Conservation (phyloP, 1,139 yeast species). For the Diutina mesorugosa region DNA sequence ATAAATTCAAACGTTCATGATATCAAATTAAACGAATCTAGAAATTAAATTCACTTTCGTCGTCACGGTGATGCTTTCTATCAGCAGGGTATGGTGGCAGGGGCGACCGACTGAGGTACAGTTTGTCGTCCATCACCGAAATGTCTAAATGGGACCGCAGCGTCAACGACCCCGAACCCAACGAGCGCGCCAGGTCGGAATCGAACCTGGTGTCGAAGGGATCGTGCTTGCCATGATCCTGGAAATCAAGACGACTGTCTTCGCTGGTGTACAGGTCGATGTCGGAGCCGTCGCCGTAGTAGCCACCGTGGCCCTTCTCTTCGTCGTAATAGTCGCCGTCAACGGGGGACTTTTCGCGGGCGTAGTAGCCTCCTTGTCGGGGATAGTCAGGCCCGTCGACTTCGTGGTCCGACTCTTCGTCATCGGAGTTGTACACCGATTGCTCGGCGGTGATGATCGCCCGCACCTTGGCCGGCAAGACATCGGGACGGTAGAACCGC, state of each 20-base stretch:
- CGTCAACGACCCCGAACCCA: background rate
- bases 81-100: background rate
- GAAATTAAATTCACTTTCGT: constrained; percentile 1
- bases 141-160: background rate
- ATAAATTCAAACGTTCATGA: background rate
- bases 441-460: constrained; percentile 32
- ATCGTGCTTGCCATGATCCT: background rate
- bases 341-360: background rate
- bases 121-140: background rate
- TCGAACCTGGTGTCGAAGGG: background rate
- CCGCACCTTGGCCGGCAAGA: constrained; percentile 1
- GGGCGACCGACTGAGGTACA: background rate
- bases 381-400: background rate
- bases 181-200: background rate
- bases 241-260: background rate
- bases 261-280: background rate
- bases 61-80: background rate
- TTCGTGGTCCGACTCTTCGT: background rate
- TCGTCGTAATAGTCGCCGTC: background rate
- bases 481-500: constrained; percentile 68
- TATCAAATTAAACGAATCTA: background rate
- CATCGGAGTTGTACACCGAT: background rate
- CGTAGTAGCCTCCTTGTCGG: background rate
- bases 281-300: background rate
- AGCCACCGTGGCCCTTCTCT: background rate